phyloP scores from a whole-genome alignment of 495 filamentous ascomycete genomes.

The Lasiosphaeris hirsuta region DNA sequence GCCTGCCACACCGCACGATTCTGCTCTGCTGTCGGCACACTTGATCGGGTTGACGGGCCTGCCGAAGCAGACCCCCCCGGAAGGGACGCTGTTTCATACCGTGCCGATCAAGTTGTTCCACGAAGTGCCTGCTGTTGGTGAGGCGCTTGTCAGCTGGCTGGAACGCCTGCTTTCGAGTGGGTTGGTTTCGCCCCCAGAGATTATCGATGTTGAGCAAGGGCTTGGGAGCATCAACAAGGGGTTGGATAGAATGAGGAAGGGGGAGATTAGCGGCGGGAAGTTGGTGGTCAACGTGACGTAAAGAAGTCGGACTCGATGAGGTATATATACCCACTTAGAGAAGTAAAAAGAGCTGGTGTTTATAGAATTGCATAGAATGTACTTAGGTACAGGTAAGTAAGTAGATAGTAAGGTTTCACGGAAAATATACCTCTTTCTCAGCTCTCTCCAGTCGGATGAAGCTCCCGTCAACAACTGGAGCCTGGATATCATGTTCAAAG shows the following conservation, averaged over 20 bases:
- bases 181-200: conserved; percentile 52
- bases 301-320: background rate
- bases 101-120: conserved; percentile 71
- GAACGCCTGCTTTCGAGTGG: conserved; percentile 52
- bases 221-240: conserved; percentile 60
- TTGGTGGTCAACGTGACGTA: conserved; percentile 45
- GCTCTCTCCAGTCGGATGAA: no score
- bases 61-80: conserved; percentile 47
- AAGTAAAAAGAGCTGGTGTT: no score
- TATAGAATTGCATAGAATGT: no score
- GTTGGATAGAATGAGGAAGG: conserved; percentile 55
- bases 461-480: no score
- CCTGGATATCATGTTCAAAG: no score
- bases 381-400: no score
- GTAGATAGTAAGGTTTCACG: no score
- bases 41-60: conserved; percentile 61
- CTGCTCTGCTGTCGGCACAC: conserved; percentile 39
- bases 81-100: conserved; percentile 48
- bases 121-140: conserved; percentile 53
- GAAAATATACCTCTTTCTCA: no score
- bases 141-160: conserved; percentile 55
- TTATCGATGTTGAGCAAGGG: conserved; percentile 56
- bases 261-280: conserved; percentile 55
- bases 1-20: conserved; percentile 25
- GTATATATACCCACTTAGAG: no score